phyloP scores from a whole-genome alignment of 768 basidiomycete genomes.

The Filobasidium floriforme region DNA sequence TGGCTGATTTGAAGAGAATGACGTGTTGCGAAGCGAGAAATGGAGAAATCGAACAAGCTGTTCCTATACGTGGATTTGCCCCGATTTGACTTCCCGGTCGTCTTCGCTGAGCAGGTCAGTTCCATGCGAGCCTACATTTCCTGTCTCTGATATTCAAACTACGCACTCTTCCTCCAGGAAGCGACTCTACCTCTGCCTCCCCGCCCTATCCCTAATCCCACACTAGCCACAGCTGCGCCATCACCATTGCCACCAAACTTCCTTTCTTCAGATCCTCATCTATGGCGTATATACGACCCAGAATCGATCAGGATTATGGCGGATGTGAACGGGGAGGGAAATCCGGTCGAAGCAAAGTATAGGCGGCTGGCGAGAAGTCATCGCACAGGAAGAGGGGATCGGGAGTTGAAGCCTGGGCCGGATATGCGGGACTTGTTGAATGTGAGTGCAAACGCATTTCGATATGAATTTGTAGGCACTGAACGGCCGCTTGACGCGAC shows the following conservation, averaged over 20 bases:
- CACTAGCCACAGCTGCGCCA: conserved; percentile 8
- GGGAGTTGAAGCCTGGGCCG: conserved; percentile 93
- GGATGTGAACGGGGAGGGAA: conserved; percentile 51
- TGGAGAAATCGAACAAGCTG: conserved; percentile 84
- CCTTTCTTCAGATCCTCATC: conserved; percentile 55
- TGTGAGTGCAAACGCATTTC: conserved; percentile 50
- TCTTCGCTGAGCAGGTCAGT: conserved; percentile 81
- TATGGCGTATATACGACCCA: conserved; percentile 87
- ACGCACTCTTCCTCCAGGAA: conserved; percentile 26
- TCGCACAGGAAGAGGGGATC: conserved; percentile 84
- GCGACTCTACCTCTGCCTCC: conserved; percentile 36
- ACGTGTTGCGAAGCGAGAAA: conserved; percentile 60
- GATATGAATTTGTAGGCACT: neutral
- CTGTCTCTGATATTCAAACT: too few species aligned
- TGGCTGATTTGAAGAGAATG: neutral
- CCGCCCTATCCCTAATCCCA: conserved; percentile 26
- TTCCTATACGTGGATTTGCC: conserved; percentile 94
- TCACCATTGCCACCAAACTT: conserved; percentile 46
- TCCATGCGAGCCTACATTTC: too few species aligned
- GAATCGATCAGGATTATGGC: conserved; percentile 58
- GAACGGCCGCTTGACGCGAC: neutral
- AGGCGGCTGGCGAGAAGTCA: conserved; percentile 88
- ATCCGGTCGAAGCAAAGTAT: conserved; percentile 96
- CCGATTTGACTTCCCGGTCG: conserved; percentile 92
- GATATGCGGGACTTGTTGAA: conserved; percentile 87